Evolutionary conservation across 441 rosid genomes (phyloP).

Genomic region (Euphorbia corollata): DNA sequence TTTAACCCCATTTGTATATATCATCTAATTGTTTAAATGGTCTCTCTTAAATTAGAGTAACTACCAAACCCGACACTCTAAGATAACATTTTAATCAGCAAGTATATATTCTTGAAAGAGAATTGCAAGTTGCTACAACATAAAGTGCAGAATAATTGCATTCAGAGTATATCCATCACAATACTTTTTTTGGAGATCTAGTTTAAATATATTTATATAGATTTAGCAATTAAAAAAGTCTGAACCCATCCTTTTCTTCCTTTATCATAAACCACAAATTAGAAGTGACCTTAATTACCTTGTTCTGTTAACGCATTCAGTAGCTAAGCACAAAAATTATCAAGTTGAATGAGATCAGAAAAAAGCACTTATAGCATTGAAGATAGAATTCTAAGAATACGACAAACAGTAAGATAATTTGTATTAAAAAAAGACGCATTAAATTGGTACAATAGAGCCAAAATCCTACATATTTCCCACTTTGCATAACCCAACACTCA

Average conservation of each 20-base stretch:
- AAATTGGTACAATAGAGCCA: slow-evolving; percentile 6
- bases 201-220: too few relatives aligned
- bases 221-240: not conserved
- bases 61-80: too few relatives aligned
- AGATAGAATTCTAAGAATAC: not conserved
- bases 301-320: slow-evolving; percentile 9
- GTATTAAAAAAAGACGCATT: slow-evolving; percentile 5
- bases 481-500: slow-evolving; percentile 26
- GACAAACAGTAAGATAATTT: slow-evolving; percentile 5
- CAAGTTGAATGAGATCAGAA: not conserved
- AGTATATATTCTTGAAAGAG: not conserved
- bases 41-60: too few relatives aligned
- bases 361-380: not conserved
- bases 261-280: slow-evolving; percentile 1
- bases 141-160: not conserved
- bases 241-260: not conserved
- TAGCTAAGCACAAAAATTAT: slow-evolving; percentile 2
- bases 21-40: too few relatives aligned
- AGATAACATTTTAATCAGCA: not conserved
- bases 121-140: too few relatives aligned
- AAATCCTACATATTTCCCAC: slow-evolving; percentile 18
- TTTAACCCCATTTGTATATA: too few relatives aligned
- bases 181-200: too few relatives aligned
- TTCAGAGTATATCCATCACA: not conserved
- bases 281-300: too few relatives aligned